phyloP scores from a whole-genome alignment of 176 grass and related monocot genomes.

The Miscanthus lutarioriparius region DNA sequence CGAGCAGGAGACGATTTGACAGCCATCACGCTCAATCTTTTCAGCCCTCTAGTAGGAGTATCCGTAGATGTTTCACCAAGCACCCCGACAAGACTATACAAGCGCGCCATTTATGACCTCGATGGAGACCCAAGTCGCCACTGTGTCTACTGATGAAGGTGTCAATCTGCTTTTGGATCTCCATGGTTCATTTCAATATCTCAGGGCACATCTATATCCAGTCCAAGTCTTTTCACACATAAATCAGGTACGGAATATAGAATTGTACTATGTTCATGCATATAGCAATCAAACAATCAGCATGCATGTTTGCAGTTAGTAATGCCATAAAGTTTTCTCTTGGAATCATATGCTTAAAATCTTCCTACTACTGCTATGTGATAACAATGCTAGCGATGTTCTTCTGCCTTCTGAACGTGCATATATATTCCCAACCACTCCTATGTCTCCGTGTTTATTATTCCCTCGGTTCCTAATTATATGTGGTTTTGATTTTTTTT shows the following conservation, averaged over 20 bases:
- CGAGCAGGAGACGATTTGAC: slow-evolving; percentile 14
- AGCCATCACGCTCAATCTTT: slow-evolving; percentile 37
- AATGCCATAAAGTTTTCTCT: slow-evolving; percentile 7
- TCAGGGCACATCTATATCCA: too few relatives aligned
- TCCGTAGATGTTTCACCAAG: not conserved
- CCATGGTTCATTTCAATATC: not conserved
- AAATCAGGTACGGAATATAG: not conserved
- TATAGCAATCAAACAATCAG: not conserved
- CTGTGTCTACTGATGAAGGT: not conserved
- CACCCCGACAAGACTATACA: slow-evolving; percentile 42
- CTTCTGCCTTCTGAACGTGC: slow-evolving; percentile 11
- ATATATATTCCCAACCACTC: not conserved
- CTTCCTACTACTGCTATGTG: not conserved
- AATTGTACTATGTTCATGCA: not conserved
- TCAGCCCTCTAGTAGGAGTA: slow-evolving; percentile 1
- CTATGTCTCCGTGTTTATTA: not conserved
- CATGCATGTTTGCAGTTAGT: not conserved
- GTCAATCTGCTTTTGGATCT: not conserved
- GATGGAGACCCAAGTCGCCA: not conserved
- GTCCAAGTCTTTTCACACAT: not conserved
- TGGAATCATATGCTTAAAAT: slow-evolving; percentile 23
- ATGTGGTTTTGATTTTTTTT: too few relatives aligned
- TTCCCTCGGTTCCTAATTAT: too few relatives aligned
- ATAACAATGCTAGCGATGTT: too few relatives aligned
- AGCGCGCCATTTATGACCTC: slow-evolving; percentile 28